Conservation (phyloP, 805 yeast genomes). For the Candida maesae region DNA sequence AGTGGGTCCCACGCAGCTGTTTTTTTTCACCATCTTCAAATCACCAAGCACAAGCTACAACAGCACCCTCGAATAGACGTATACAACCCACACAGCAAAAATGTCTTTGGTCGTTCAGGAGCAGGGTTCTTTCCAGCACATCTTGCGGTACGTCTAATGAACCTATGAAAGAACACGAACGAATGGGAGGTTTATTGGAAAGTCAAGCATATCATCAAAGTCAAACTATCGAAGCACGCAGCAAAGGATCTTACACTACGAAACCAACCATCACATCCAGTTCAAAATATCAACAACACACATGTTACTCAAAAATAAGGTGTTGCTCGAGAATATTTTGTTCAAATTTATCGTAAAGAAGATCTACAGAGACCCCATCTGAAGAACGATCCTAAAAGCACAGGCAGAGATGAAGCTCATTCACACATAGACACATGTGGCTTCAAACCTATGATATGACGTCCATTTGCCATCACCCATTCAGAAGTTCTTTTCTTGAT, state of each 20-base stretch:
- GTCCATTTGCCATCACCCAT: too few species aligned
- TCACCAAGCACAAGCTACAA: conserved; percentile 10
- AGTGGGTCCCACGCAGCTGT: conserved; percentile 8
- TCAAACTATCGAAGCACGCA: neutral
- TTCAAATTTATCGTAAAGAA: too few species aligned
- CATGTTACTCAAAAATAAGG: too few species aligned
- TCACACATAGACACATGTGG: too few species aligned
- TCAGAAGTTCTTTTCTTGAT: neutral
- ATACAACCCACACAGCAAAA: conserved; percentile 20
- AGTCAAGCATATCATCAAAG: neutral
- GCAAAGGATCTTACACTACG: neutral
- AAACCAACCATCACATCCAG: too few species aligned
- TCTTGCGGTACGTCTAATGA: conserved; percentile 82
- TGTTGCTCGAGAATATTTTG: too few species aligned
- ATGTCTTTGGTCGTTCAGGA: conserved; percentile 99
- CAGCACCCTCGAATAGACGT: conserved; percentile 5
- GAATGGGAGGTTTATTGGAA: neutral
- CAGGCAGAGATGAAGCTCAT: too few species aligned
- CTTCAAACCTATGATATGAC: too few species aligned
- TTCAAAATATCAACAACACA: too few species aligned
- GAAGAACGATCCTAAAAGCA: too few species aligned
- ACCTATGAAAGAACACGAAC: conserved; percentile 2
- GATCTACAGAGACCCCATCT: too few species aligned
- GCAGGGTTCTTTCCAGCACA: conserved; percentile 99
- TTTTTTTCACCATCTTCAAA: conserved; percentile 22